Percentiles rank a stretch among this genome's conserved stretches.
phyloP scores from a whole-genome alignment of 345 rosid species.

The Dovyalis caffra region DNA sequence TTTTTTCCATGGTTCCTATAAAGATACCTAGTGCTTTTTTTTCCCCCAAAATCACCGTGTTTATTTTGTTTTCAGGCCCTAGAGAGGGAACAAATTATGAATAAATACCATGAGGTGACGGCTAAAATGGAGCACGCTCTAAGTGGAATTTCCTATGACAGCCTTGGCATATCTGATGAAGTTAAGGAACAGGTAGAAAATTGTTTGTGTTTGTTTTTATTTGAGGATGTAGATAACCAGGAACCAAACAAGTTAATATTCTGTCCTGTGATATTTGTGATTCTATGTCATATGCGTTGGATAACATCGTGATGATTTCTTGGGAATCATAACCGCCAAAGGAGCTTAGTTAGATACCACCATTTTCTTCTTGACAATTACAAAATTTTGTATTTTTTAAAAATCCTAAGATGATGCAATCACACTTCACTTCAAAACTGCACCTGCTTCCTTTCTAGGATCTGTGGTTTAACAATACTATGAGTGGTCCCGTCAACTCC shows the following conservation, averaged over 20 bases:
- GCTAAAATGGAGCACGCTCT: constrained; percentile 66
- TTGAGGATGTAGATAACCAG: neutral
- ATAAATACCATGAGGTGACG: constrained; percentile 64
- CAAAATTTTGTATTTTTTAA: neutral
- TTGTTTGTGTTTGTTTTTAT: neutral
- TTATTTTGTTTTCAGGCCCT: constrained; percentile 54
- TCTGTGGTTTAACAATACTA: neutral
- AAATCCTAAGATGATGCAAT: neutral
- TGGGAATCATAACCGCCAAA: neutral
- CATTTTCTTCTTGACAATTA: neutral
- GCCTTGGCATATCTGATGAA: constrained; percentile 91
- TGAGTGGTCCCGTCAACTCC: constrained; percentile 3
- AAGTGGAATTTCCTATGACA: constrained; percentile 60
- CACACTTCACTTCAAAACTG: neutral
- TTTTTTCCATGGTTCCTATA: neutral
- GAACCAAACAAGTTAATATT: constrained; percentile 1
- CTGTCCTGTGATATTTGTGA: neutral
- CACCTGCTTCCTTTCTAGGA: neutral
- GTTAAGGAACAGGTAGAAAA: constrained; percentile 86
- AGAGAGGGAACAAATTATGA: constrained; percentile 75
- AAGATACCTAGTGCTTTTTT: neutral
- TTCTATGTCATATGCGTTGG: neutral
- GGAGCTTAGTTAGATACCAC: neutral
- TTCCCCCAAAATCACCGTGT: neutral
- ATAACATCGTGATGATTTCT: constrained; percentile 11